Conservation (phyloP, 208 protist species). For the Entamoeba dispar region DNA sequence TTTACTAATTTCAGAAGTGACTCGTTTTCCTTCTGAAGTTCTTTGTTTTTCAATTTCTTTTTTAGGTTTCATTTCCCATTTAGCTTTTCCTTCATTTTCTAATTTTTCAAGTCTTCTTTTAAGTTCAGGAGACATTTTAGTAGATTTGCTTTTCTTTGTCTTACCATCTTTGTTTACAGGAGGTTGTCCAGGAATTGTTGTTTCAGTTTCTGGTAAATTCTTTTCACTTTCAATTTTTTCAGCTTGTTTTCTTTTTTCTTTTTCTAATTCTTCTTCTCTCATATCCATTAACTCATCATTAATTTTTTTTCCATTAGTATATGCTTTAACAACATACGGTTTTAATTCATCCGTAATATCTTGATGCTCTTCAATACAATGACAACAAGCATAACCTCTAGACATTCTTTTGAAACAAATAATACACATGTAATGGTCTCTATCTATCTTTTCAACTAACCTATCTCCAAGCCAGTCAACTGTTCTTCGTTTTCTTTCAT, state of each 20-base stretch:
- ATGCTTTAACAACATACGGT: not conserved
- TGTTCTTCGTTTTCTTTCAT: not conserved
- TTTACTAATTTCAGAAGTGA: not conserved
- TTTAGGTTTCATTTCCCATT: not conserved
- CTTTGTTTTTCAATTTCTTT: not conserved
- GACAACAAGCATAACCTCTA: not conserved
- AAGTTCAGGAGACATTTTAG: not conserved
- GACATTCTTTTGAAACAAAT: not conserved
- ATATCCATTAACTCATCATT: not conserved
- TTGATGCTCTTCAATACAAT: not conserved
- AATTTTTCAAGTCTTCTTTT: not conserved
- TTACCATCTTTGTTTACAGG: not conserved
- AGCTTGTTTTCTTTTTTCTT: too few species aligned
- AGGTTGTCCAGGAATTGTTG: not conserved
- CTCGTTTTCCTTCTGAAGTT: not conserved
- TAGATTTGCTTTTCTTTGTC: not conserved
- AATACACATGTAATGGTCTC: not conserved
- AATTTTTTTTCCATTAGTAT: not conserved
- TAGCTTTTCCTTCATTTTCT: not conserved
- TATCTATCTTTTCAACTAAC: not conserved
- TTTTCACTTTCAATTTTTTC: too few species aligned
- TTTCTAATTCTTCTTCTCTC: not conserved
- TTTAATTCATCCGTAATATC: not conserved
- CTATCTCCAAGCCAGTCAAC: not conserved
- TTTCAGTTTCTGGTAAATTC: not conserved